Base-by-base conservation (phyloP, 2,329 filamentous ascomycete species). In the Clonostachys rhizophaga region DNA sequence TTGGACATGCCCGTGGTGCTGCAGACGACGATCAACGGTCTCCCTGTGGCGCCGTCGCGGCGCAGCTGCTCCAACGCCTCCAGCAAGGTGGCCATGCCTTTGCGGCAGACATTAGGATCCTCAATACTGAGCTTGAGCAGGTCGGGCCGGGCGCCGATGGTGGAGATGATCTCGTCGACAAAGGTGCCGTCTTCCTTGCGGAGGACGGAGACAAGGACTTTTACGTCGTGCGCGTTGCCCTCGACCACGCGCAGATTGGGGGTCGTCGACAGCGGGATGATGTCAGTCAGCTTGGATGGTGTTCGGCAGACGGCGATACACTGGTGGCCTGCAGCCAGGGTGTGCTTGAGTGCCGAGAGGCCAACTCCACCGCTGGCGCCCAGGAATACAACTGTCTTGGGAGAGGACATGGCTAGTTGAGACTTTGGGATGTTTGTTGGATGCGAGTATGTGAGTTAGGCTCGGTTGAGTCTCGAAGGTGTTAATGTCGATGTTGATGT, bases 291-390 rank as follows among this genome's bases (percentile, higher is more conserved):
- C 50, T 75, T 79, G 43, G 68, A 64, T 8, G 77, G 72, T 3
- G 65, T 72, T 40, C 78, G 74, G 55, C 68, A 76, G 35, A 81
- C 66, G 42, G 71, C 76, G 43, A 71, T 61, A 60, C 74, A 78
- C 8, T 56, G 61, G 56, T 73, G 67, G 34, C 72, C 71, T 11
- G 68, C 70, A 14, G 66, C 63, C 9, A 81, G 69, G 24, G 68
- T 62, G 39, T 65, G 63, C 44, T 66, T 66, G 39, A 81, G 70
- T 14, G 68, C 65, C 4, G 74, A 62, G 47, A 77, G 68, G 46
- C 70, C 75, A 51, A 66, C 67, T 43, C 77, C 78, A 34, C 69
- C 71, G 18, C 72, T 79, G 40, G 76, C 73, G 49, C 78, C 78
- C 46, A 81, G 67, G 63, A 81, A 78, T 41, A 72, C 67, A 47